Base-by-base conservation (phyloP, 176 grass and related monocot species). In the Aegilops bicornis region DNA sequence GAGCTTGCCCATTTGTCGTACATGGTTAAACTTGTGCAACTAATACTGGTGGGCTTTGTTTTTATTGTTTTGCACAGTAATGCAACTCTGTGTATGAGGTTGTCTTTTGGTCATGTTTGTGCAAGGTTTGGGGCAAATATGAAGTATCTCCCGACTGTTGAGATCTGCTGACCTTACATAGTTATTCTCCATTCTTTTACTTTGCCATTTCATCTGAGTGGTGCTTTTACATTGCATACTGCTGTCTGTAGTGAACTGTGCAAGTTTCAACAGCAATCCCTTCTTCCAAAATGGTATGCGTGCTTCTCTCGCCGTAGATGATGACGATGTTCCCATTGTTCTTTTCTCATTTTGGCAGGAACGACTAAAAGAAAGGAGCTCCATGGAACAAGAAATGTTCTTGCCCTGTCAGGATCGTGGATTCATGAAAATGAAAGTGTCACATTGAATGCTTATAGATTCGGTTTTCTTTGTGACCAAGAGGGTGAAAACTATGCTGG, bases 361-460 rank as follows among this genome's bases (percentile, higher is more conserved):
- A 95, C 96, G 59, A 98, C 91, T 59, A 98, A 91, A 88, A 88
- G 88, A 68, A 98, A 98, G 84, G 96, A 98, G 83, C 85, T 98
- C 71, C 91, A 98, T 65, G 88, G 91, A 78, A 95, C 81, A 61
- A 89, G 79, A 37, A 77, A 68, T 64, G 77, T 74, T 75, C 62
- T 42, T 64, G 91, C 90, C 81, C 47, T 95, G 64, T 94, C 90
- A 85, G 96, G 91, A 89, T 88, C 76, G 36, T 98, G 96, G 96
- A 87, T 89, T 70, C 69, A 89, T 86, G 79, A 81, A 82, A 92
- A 82, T 84, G 78, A 52, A 77, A 88, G 62, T 71, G 82, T 89
- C 66, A 88, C 56, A 69, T 78, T 98, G 23, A 92, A 95, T 89
- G 54, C 79, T 31, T 98, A 95, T 60, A 95, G 86, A 78, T 79